Conservation (phyloP, 179 eudicot species). For the Silene coronaria region DNA sequence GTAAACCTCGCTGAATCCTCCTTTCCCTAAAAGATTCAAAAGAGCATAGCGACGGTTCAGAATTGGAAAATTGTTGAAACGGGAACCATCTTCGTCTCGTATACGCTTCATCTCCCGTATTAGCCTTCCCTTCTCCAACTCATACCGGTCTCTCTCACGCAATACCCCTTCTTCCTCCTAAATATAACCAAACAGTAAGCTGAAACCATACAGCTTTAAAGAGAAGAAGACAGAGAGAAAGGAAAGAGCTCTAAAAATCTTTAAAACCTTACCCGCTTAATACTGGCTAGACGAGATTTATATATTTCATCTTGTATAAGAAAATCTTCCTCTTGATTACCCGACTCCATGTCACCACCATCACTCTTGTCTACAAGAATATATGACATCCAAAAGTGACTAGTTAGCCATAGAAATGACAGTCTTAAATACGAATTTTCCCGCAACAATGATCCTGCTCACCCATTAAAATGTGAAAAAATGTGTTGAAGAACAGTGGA, state of each 20-base stretch:
- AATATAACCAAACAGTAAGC: slow-evolving; percentile 15
- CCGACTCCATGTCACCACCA: slow-evolving; percentile 53
- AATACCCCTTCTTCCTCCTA: slow-evolving; percentile 79
- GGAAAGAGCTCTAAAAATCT: background rate
- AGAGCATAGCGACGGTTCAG: slow-evolving; percentile 90
- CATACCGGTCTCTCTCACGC: slow-evolving; percentile 93
- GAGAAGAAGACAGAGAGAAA: slow-evolving; percentile 1
- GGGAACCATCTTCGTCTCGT: slow-evolving; percentile 96
- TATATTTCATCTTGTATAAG: slow-evolving; percentile 79
- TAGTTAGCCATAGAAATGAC: background rate
- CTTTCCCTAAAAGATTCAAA: slow-evolving; percentile 91
- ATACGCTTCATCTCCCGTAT: slow-evolving; percentile 99
- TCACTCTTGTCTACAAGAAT: slow-evolving; percentile 68
- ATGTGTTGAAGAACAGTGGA: background rate
- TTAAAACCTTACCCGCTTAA: slow-evolving; percentile 65
- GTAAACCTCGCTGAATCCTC: slow-evolving; percentile 97
- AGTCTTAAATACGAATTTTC: too few relatives aligned
- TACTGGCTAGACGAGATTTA: slow-evolving; percentile 91
- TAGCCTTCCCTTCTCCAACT: slow-evolving; percentile 87
- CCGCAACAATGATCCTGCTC: background rate
- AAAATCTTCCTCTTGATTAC: slow-evolving; percentile 70
- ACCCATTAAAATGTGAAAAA: background rate
- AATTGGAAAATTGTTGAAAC: slow-evolving; percentile 82
- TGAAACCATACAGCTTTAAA: background rate
- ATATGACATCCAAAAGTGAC: slow-evolving; percentile 18